phyloP scores from a whole-genome alignment of 208 protist species.

The Acanthamoeba castellanii region DNA sequence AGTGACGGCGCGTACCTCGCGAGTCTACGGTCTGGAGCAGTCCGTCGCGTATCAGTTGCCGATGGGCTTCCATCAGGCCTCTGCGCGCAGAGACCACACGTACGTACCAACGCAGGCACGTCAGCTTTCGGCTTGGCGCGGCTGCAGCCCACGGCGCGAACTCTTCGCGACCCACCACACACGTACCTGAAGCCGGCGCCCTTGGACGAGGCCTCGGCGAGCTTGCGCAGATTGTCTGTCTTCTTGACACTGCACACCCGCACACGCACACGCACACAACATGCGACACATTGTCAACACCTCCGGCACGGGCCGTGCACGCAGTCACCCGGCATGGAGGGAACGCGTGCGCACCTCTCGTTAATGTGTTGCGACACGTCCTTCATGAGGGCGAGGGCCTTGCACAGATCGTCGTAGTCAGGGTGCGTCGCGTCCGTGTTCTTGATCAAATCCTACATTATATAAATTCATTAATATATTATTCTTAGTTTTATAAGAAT shows the following conservation, averaged over 20 bases:
- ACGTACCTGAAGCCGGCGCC: neutral
- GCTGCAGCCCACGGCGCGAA: too few species aligned
- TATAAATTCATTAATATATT: neutral
- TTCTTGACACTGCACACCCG: slow-evolving; percentile 39
- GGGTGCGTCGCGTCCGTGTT: slow-evolving; percentile 38
- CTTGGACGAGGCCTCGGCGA: slow-evolving; percentile 16
- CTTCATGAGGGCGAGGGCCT: slow-evolving; percentile 10
- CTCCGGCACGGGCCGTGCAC: too few species aligned
- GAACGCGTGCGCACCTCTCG: neutral
- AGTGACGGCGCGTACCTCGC: neutral
- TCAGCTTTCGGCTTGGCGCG: too few species aligned
- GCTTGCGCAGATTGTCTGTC: slow-evolving; percentile 37
- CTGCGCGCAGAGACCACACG: neutral
- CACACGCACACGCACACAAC: too few species aligned
- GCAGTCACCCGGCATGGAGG: too few species aligned
- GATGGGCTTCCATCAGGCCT: slow-evolving; percentile 28
- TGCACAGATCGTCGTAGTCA: slow-evolving; percentile 43
- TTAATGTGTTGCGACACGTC: slow-evolving; percentile 41
- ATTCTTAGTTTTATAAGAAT: neutral
- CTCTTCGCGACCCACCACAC: too few species aligned
- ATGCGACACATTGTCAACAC: too few species aligned
- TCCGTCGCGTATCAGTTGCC: slow-evolving; percentile 10
- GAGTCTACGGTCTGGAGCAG: neutral
- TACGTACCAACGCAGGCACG: neutral
- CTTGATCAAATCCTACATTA: neutral